Percentiles rank a stretch among this genome's conserved stretches.
Conservation (phyloP, 331 rosid genomes). For the Dryas integrifolia region DNA sequence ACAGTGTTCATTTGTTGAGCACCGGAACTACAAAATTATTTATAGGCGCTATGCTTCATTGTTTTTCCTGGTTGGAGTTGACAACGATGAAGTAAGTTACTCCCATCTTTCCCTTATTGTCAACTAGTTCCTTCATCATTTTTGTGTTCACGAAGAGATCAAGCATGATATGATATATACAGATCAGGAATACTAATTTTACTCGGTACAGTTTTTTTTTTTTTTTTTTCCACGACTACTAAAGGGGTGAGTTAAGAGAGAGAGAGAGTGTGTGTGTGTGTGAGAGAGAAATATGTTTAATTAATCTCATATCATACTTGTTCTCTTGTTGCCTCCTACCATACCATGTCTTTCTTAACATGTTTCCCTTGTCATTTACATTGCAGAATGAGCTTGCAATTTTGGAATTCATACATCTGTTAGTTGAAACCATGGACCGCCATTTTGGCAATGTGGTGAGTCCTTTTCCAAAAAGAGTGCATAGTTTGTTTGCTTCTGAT, state of each 20-base stretch:
- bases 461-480: not conserved
- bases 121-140: slow-evolving; percentile 1
- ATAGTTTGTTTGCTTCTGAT: not conserved
- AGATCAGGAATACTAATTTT: not conserved
- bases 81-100: slow-evolving; percentile 69
- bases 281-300: too few species aligned
- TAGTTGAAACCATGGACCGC: slow-evolving; percentile 97
- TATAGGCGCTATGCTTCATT: slow-evolving; percentile 94
- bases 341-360: not conserved
- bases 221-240: not conserved
- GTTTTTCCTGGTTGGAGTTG: slow-evolving; percentile 97
- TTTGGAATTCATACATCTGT: slow-evolving; percentile 88
- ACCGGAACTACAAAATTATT: slow-evolving; percentile 92
- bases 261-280: too few species aligned
- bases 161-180: slow-evolving; percentile 4
- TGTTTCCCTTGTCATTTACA: slow-evolving; percentile 14
- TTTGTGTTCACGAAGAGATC: not conserved
- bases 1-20: slow-evolving; percentile 99
- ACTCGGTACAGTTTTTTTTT: not conserved
- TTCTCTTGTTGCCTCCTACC: not conserved
- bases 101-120: slow-evolving; percentile 10
- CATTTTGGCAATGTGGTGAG: slow-evolving; percentile 96
- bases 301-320: not conserved
- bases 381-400: slow-evolving; percentile 93
- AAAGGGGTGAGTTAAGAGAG: not conserved